These are phyloP conservation scores for Ceratocystis colombiana DNA, from an alignment of 2,329 filamentous ascomycete species.

Conservation along the genomic window DNA sequence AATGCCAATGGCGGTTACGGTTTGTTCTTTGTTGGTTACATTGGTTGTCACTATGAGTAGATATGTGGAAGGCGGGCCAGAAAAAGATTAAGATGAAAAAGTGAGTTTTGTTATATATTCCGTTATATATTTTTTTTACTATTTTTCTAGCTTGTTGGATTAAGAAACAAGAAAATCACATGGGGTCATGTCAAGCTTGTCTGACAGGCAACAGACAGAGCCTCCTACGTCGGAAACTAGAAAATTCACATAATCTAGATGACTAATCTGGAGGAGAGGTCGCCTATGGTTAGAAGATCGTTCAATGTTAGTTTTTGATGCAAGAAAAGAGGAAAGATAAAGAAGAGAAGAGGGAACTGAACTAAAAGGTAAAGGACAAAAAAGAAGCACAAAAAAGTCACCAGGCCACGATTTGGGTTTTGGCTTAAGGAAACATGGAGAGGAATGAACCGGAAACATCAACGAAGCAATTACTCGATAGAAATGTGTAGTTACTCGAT, in stretches of 20 bases:
- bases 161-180: neutral
- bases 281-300: neutral
- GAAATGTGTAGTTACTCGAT: constrained; percentile 15
- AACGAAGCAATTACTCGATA: constrained; percentile 18
- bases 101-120: constrained; percentile 16
- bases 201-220: neutral
- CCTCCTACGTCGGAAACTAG: neutral
- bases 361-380: neutral
- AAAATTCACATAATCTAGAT: neutral
- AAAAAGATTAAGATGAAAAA: neutral
- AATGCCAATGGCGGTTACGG: neutral
- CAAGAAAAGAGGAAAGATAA: neutral
- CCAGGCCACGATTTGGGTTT: neutral
- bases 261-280: neutral
- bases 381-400: neutral
- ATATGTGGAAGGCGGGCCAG: neutral
- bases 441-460: neutral
- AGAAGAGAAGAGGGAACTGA: neutral
- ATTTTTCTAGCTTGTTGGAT: neutral
- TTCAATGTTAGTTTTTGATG: neutral
- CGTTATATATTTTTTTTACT: constrained; percentile 13
- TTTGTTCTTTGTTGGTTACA: neutral
- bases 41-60: neutral
- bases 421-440: neutral
- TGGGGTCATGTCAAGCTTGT: neutral